Evolutionary conservation across 495 filamentous ascomycete genomes (phyloP).

Genomic region (Rhizodiscina lignyota): DNA sequence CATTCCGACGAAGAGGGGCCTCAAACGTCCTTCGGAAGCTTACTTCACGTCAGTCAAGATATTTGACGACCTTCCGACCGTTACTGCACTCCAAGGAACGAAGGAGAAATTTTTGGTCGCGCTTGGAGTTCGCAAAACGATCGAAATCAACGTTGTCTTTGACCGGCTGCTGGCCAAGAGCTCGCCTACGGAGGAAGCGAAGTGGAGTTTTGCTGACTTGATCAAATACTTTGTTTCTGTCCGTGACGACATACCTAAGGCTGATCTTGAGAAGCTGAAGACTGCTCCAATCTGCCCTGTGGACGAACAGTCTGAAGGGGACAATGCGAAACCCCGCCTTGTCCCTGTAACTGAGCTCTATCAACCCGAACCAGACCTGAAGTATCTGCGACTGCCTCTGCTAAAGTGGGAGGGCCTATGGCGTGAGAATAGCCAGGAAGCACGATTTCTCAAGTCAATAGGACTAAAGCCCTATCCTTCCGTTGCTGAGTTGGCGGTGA

Average conservation of each 20-base stretch:
- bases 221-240: constrained; percentile 89
- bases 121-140: constrained; percentile 71
- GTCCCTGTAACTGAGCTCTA: constrained; percentile 55
- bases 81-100: constrained; percentile 45
- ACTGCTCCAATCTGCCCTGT: constrained; percentile 54
- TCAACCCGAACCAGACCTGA: constrained; percentile 56
- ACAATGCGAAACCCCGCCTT: too few relatives aligned
- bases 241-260: constrained; percentile 68
- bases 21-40: constrained; percentile 71
- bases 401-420: constrained; percentile 70
- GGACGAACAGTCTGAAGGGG: too few relatives aligned
- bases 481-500: constrained; percentile 51
- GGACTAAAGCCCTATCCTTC: constrained; percentile 55
- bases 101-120: constrained; percentile 79
- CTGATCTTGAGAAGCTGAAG: constrained; percentile 66
- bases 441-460: constrained; percentile 49
- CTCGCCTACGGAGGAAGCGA: constrained; percentile 27
- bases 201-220: constrained; percentile 86
- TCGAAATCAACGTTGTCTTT: constrained; percentile 88
- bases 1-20: constrained; percentile 81
- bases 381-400: constrained; percentile 54
- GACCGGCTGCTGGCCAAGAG: constrained; percentile 50
- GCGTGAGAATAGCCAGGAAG: constrained; percentile 45
- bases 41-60: constrained; percentile 85
- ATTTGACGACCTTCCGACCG: constrained; percentile 82